Evolutionary conservation across 257 asterid species (phyloP).

Genomic region (Catharanthus roseus): DNA sequence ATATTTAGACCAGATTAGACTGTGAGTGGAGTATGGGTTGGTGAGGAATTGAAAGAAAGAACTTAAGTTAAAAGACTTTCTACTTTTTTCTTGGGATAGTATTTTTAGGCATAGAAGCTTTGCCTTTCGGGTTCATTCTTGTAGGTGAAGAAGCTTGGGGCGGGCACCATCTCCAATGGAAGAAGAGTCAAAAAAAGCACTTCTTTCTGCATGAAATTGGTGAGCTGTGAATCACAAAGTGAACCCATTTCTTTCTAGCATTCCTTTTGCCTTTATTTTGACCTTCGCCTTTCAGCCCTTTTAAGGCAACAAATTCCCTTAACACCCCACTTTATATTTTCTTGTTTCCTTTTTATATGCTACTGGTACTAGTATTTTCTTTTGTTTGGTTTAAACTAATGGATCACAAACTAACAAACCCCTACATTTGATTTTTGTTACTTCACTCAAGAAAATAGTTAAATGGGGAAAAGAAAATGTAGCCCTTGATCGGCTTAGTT

Average conservation of each 20-base stretch:
- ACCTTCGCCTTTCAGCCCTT: slow-evolving; percentile 81
- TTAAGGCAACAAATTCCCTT: slow-evolving; percentile 36
- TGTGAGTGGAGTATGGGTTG: slow-evolving; percentile 6
- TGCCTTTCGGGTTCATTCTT: slow-evolving; percentile 7
- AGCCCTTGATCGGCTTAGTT: neutral
- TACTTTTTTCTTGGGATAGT: neutral
- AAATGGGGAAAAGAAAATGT: neutral
- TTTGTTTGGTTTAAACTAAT: too few species aligned
- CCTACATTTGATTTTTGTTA: neutral
- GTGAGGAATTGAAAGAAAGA: slow-evolving; percentile 6
- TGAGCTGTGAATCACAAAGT: slow-evolving; percentile 52
- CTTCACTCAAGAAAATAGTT: neutral
- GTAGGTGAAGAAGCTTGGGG: neutral
- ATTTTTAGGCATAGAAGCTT: neutral
- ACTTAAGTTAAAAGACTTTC: neutral
- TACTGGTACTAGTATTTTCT: neutral
- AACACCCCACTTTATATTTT: slow-evolving; percentile 11
- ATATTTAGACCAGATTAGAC: neutral
- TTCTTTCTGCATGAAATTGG: slow-evolving; percentile 13
- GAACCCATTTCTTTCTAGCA: slow-evolving; percentile 19
- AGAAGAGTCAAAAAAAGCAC: slow-evolving; percentile 24
- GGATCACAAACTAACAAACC: slow-evolving; percentile 2
- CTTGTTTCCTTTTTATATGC: slow-evolving; percentile 4
- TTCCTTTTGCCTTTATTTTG: slow-evolving; percentile 39
- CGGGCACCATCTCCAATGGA: neutral